Evolutionary conservation across 192 early-diverging fungal genomes (phyloP).

Genomic region (Mortierella hygrophila): DNA sequence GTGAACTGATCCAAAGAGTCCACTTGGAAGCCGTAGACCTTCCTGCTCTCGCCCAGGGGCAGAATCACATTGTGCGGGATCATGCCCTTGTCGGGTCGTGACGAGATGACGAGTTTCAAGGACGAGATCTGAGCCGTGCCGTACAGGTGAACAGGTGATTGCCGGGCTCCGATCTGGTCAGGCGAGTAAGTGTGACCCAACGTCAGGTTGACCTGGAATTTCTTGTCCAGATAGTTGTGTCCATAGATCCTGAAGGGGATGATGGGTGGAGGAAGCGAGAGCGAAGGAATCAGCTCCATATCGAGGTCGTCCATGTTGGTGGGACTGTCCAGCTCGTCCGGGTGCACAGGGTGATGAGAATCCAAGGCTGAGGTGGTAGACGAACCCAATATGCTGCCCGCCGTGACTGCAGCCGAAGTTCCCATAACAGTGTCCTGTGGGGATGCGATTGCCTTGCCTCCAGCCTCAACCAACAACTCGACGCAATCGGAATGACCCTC

Average conservation of each 20-base stretch:
- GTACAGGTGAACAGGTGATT: conserved; percentile 68
- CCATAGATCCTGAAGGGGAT: conserved; percentile 99
- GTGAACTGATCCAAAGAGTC: conserved; percentile 78
- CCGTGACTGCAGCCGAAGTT: background rate
- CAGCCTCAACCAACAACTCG: conserved; percentile 78
- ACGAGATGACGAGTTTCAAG: conserved; percentile 86
- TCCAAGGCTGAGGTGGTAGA: background rate
- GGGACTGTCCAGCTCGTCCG: conserved; percentile 21
- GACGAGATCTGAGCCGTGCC: conserved; percentile 77
- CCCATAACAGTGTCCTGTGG: conserved; percentile 31
- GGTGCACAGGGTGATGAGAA: conserved; percentile 4
- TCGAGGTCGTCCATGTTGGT: conserved; percentile 73
- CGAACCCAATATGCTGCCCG: background rate
- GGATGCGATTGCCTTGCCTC: conserved; percentile 51
- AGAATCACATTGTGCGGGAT: conserved; percentile 93
- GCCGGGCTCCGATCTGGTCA: conserved; percentile 11
- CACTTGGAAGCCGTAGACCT: conserved; percentile 87
- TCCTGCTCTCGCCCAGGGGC: conserved; percentile 84
- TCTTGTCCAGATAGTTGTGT: conserved; percentile 95
- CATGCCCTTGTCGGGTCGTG: conserved; percentile 87
- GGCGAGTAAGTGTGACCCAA: conserved; percentile 58
- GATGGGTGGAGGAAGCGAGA: conserved; percentile 96
- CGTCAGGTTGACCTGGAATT: conserved; percentile 85
- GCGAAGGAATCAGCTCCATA: conserved; percentile 90
- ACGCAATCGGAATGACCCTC: conserved; percentile 92